phyloP scores from a whole-genome alignment of 176 grass and related monocot genomes.

The Juncus inflexus region DNA sequence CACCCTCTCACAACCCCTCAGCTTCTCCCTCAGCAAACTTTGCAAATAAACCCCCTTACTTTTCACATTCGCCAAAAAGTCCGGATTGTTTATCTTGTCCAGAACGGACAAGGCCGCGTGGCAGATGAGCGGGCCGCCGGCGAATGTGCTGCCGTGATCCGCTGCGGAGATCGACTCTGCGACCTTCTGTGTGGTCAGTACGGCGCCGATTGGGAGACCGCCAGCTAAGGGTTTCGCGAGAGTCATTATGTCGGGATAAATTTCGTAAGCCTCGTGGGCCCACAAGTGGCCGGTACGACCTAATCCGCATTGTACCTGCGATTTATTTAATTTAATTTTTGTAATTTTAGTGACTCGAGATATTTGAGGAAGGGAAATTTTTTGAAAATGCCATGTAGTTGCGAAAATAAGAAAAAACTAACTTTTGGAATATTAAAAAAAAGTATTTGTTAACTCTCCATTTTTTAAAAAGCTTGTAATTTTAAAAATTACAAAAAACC shows the following conservation, averaged over 20 bases:
- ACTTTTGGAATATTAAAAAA: no score
- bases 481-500: no score
- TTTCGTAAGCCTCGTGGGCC: slow-evolving; percentile 54
- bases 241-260: slow-evolving; percentile 78
- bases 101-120: slow-evolving; percentile 54
- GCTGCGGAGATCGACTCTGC: slow-evolving; percentile 54
- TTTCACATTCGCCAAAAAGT: slow-evolving; percentile 52
- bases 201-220: slow-evolving; percentile 64
- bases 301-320: slow-evolving; percentile 73
- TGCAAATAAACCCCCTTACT: slow-evolving; percentile 66
- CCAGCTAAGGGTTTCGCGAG: slow-evolving; percentile 73
- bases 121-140: slow-evolving; percentile 53
- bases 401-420: no score
- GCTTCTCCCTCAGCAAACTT: slow-evolving; percentile 51
- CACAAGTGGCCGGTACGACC: slow-evolving; percentile 80
- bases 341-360: no score
- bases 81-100: slow-evolving; percentile 60
- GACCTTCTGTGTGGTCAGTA: slow-evolving; percentile 61
- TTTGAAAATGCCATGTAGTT: no score
- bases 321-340: no score
- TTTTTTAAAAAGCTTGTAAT: no score
- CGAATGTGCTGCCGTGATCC: slow-evolving; percentile 77
- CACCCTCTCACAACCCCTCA: slow-evolving; percentile 47
- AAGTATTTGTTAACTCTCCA: no score
- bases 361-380: no score